A percentile compares a stretch with the other conserved stretches of the same genome.
Conservation (phyloP, 345 rosid species). For the Clausena lansium region DNA sequence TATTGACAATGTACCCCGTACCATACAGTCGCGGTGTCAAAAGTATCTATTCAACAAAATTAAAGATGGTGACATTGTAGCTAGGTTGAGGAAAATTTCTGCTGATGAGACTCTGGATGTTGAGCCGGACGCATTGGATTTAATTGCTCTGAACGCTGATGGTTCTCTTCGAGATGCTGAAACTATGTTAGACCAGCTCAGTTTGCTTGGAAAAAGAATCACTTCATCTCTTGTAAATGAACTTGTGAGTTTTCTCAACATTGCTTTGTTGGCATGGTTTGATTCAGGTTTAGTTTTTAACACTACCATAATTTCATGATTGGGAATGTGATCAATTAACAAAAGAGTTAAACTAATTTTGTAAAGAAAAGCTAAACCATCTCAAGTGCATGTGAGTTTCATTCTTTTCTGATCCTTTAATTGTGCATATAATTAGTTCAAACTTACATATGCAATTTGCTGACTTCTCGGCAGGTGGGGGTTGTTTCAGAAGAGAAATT, state of each 20-base stretch:
- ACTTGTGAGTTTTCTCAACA: constrained; percentile 63
- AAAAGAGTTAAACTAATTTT: background rate
- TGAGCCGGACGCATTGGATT: constrained; percentile 82
- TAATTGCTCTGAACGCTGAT: constrained; percentile 89
- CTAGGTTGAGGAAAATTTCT: constrained; percentile 67
- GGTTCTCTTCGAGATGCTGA: constrained; percentile 99
- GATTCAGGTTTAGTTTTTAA: constrained; percentile 2
- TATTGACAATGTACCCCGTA: constrained; percentile 87
- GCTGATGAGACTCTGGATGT: constrained; percentile 78
- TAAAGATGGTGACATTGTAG: constrained; percentile 72
- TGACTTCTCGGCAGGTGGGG: constrained; percentile 60
- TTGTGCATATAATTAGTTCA: background rate
- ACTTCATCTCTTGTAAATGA: constrained; percentile 83
- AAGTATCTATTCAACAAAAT: constrained; percentile 89
- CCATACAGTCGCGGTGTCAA: constrained; percentile 94
- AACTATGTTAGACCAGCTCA: constrained; percentile 94
- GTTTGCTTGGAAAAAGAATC: constrained; percentile 88
- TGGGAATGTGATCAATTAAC: background rate
- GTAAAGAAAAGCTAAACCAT: constrained; percentile 1
- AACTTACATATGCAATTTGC: constrained; percentile 5
- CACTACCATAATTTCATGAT: background rate
- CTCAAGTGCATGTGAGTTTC: background rate
- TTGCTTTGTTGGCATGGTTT: background rate
- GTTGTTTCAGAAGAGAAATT: constrained; percentile 93
- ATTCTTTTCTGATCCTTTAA: background rate